Evolutionary conservation across 495 filamentous ascomycete genomes (phyloP).

Genomic region (Geoglossum glabrum): DNA sequence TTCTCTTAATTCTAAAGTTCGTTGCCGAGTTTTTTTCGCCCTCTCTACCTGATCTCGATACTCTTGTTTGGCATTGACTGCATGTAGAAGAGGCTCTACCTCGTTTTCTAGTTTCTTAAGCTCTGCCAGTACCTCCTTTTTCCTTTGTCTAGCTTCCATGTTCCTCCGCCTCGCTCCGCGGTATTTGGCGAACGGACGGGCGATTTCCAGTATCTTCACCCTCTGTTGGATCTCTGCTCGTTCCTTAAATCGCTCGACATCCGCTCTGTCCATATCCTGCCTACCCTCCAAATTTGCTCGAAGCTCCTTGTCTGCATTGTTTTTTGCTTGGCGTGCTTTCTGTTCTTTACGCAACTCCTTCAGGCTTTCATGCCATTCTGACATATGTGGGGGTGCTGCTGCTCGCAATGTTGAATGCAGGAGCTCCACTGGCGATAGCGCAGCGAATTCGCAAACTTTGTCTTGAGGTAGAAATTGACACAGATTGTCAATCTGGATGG

Average conservation of each 20-base stretch:
- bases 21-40: constrained; percentile 31
- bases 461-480: constrained; percentile 97
- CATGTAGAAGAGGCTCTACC: constrained; percentile 44
- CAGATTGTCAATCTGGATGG: constrained; percentile 90
- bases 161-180: constrained; percentile 15
- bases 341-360: constrained; percentile 50
- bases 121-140: constrained; percentile 26
- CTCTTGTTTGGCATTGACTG: constrained; percentile 41
- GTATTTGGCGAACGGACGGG: constrained; percentile 47
- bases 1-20: constrained; percentile 30
- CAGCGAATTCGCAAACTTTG: constrained; percentile 85
- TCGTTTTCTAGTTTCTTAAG: constrained; percentile 36
- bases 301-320: constrained; percentile 36
- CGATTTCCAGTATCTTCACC: constrained; percentile 43
- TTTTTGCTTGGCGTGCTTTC: constrained; percentile 37
- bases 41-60: constrained; percentile 30
- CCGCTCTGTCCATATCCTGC: constrained; percentile 58
- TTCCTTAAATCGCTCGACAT: constrained; percentile 67
- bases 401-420: constrained; percentile 71
- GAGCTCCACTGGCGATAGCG: constrained; percentile 64
- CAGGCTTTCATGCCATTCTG: constrained; percentile 54
- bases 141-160: constrained; percentile 26
- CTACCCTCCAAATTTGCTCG: constrained; percentile 46
- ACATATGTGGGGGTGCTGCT: constrained; percentile 61
- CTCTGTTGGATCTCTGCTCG: constrained; percentile 43